phyloP scores from a whole-genome alignment of 306 rosid genomes.

The Inga leiocalycina region DNA sequence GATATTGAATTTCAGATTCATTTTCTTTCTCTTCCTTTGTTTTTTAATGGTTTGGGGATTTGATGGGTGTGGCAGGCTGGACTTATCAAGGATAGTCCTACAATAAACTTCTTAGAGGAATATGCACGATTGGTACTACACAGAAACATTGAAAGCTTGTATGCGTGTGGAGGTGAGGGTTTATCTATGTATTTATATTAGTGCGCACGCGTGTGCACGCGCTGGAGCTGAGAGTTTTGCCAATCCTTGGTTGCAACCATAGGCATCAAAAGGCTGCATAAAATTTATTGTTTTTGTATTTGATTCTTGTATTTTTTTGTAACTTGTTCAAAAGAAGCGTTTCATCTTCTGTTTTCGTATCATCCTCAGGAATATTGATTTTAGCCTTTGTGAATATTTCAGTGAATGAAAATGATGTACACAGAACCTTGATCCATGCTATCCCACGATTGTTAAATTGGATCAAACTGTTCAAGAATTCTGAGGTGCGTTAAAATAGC shows the following conservation, averaged over 20 bases:
- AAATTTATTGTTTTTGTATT: background rate
- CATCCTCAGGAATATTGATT: slow-evolving; percentile 31
- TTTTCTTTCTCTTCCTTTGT: background rate
- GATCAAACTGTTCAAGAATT: slow-evolving; percentile 66
- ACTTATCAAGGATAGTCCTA: slow-evolving; percentile 62
- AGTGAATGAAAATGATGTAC: slow-evolving; percentile 71
- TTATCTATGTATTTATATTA: slow-evolving; percentile 1
- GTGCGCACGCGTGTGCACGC: background rate
- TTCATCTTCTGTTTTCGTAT: background rate
- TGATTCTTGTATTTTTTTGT: slow-evolving; percentile 8
- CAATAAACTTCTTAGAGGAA: slow-evolving; percentile 64
- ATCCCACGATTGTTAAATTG: slow-evolving; percentile 75
- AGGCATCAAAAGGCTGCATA: background rate
- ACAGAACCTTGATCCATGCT: slow-evolving; percentile 65
- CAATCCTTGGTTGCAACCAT: background rate
- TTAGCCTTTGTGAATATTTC: slow-evolving; percentile 36
- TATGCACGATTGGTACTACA: slow-evolving; percentile 60
- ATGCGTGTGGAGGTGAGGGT: slow-evolving; percentile 82
- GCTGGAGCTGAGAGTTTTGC: background rate
- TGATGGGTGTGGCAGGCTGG: slow-evolving; percentile 62
- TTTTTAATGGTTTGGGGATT: background rate
- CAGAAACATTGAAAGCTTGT: slow-evolving; percentile 75
- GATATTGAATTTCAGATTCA: slow-evolving; percentile 8
- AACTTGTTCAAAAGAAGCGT: slow-evolving; percentile 4
- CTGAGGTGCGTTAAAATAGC: slow-evolving; percentile 53